These are phyloP conservation scores for Wallemia ichthyophaga DNA, from an alignment of 1,284 basidiomycete genomes.

Conservation along the genomic window DNA sequence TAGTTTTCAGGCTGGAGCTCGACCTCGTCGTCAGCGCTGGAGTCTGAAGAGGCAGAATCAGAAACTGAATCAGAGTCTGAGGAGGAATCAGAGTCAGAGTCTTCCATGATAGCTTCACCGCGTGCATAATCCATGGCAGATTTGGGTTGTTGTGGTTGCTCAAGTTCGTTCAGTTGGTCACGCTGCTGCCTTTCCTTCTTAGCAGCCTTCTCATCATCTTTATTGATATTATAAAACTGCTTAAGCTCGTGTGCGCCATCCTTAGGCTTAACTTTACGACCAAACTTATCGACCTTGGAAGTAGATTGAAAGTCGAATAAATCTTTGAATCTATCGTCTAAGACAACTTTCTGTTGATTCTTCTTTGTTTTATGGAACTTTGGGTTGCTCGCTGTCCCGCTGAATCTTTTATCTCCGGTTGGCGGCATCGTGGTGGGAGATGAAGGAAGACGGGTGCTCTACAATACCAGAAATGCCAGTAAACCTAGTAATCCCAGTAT, in stretches of 20 bases:
- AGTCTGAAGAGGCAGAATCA: neutral
- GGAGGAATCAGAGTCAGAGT: no score
- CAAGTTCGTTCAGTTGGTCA: no score
- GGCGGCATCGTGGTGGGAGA: neutral
- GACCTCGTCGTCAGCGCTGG: constrained; percentile 1
- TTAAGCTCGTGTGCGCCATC: neutral
- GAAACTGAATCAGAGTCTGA: no score
- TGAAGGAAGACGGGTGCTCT: neutral
- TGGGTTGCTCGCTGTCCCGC: neutral
- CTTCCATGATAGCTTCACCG: neutral
- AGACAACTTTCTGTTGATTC: neutral
- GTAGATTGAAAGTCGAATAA: neutral
- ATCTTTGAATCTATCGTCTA: neutral
- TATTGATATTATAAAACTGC: neutral
- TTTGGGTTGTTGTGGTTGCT: neutral
- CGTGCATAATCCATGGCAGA: neutral
- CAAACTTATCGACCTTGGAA: neutral
- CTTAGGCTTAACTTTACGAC: neutral
- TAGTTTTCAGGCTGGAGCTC: neutral
- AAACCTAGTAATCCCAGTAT: no score
- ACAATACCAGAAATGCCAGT: no score
- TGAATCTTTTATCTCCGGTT: neutral
- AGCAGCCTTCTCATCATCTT: neutral
- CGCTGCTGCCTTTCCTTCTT: neutral
- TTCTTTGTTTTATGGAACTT: neutral